These are phyloP conservation scores for Colletotrichum sp. DNA, from an alignment of 2,329 filamentous ascomycete species.

Conservation along the genomic window DNA sequence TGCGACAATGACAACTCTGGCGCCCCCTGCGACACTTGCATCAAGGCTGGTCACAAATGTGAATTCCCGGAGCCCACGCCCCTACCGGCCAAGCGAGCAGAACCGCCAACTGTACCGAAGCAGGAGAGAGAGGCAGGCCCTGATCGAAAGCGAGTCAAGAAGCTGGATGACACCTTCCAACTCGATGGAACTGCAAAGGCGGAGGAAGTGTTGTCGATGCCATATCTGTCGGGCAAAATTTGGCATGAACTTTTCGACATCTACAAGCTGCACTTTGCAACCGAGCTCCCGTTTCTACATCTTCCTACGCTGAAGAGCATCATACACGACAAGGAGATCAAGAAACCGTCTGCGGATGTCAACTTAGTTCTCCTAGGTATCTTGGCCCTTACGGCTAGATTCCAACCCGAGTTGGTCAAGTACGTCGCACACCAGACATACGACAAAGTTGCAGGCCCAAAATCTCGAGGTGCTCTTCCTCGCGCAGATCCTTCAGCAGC, in stretches of 20 bases:
- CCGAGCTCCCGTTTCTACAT: constrained; percentile 76
- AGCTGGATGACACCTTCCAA: constrained; percentile 47
- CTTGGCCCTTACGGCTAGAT: constrained; percentile 72
- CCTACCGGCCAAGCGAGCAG: constrained; percentile 45
- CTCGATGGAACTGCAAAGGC: constrained; percentile 44
- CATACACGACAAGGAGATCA: constrained; percentile 42
- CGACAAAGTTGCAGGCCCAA: constrained; percentile 31
- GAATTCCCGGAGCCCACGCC: constrained; percentile 62
- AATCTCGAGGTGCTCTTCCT: constrained; percentile 35
- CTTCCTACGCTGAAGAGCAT: constrained; percentile 65
- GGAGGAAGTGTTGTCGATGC: constrained; percentile 66
- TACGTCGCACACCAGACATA: constrained; percentile 49
- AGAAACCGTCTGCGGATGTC: constrained; percentile 49
- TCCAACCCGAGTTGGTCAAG: constrained; percentile 65
- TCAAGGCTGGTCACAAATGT: constrained; percentile 74
- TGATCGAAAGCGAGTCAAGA: constrained; percentile 55
- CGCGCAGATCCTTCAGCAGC: constrained; percentile 58
- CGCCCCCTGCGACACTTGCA: constrained; percentile 72
- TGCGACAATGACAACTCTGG: constrained; percentile 75
- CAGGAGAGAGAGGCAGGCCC: constrained; percentile 46
- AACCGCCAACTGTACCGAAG: constrained; percentile 39
- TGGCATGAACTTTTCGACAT: constrained; percentile 75
- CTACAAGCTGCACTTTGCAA: constrained; percentile 74
- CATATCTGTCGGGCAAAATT: constrained; percentile 65
- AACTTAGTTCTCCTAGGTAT: constrained; percentile 69